Conservation (phyloP, 805 yeast genomes). For the Ogataea degrootiae region DNA sequence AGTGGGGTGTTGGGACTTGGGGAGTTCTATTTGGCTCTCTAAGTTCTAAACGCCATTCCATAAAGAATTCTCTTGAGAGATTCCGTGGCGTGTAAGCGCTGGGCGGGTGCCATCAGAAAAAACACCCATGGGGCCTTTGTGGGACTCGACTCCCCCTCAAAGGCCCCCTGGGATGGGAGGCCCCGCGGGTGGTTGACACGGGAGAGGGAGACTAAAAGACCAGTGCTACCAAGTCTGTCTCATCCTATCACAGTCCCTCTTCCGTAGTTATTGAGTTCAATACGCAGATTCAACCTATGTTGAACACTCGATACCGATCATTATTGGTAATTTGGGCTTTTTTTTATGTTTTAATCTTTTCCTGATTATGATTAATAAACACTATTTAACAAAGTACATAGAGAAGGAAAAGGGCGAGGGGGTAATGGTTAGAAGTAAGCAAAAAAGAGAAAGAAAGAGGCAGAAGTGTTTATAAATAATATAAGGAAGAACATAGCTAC, state of each 20-base stretch:
- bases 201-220: constrained; percentile 4
- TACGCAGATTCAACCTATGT: constrained; percentile 30
- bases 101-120: constrained; percentile 36
- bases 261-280: constrained; percentile 32
- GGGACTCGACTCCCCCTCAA: background rate
- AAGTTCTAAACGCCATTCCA: too few species aligned
- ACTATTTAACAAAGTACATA: background rate
- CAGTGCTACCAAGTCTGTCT: constrained; percentile 8
- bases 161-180: constrained; percentile 29
- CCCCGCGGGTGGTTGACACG: constrained; percentile 35
- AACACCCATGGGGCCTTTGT: constrained; percentile 4
- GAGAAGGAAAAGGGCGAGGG: background rate
- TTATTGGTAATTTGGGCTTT: constrained; percentile 21
- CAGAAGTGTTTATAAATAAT: too few species aligned
- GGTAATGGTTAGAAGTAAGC: too few species aligned
- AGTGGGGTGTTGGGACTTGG: background rate
- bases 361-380: background rate
- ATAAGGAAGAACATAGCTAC: too few species aligned
- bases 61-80: constrained; percentile 31
- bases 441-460: too few species aligned
- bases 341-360: background rate
- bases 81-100: constrained; percentile 34
- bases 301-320: constrained; percentile 39
- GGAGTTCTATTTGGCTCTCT: too few species aligned
- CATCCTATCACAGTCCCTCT: too few species aligned